Evolutionary conservation across 768 basidiomycete genomes (phyloP).

Genomic region (Pisolithus sp.): DNA sequence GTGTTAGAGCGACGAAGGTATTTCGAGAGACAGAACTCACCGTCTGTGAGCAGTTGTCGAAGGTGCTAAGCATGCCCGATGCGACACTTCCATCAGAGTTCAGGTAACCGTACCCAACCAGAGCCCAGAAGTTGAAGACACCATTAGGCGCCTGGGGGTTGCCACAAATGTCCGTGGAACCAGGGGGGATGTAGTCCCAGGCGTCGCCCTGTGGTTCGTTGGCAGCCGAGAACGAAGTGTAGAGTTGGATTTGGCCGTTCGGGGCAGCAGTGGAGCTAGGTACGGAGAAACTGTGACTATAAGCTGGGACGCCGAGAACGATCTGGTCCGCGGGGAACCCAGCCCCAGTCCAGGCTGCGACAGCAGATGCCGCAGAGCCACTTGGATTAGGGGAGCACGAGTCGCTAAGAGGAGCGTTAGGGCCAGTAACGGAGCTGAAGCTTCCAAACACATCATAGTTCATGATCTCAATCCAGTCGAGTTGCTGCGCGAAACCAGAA

Average conservation of each 20-base stretch:
- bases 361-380: slow-evolving; percentile 73
- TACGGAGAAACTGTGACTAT: slow-evolving; percentile 67
- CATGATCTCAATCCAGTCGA: slow-evolving; percentile 76
- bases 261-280: slow-evolving; percentile 18
- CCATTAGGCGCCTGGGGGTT: slow-evolving; percentile 38
- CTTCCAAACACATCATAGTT: slow-evolving; percentile 62
- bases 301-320: slow-evolving; percentile 78
- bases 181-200: slow-evolving; percentile 40
- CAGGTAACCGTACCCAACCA: slow-evolving; percentile 53
- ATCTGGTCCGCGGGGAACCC: slow-evolving; percentile 70
- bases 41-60: slow-evolving; percentile 68
- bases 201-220: slow-evolving; percentile 46
- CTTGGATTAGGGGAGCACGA: slow-evolving; percentile 60
- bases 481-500: slow-evolving; percentile 53
- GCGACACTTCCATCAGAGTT: slow-evolving; percentile 42
- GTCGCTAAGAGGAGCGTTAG: slow-evolving; percentile 81
- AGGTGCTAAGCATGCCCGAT: slow-evolving; percentile 44
- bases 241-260: slow-evolving; percentile 34
- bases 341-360: slow-evolving; percentile 68
- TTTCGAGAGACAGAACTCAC: slow-evolving; percentile 32
- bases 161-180: slow-evolving; percentile 57
- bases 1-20: background rate
- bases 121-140: slow-evolving; percentile 56
- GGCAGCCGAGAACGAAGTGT: slow-evolving; percentile 44
- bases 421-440: slow-evolving; percentile 53